Percentiles rank a stretch among this genome's conserved stretches.
Conservation (phyloP, 2,329 filamentous ascomycete species). For the Cladosporium austrohemisphaericum region DNA sequence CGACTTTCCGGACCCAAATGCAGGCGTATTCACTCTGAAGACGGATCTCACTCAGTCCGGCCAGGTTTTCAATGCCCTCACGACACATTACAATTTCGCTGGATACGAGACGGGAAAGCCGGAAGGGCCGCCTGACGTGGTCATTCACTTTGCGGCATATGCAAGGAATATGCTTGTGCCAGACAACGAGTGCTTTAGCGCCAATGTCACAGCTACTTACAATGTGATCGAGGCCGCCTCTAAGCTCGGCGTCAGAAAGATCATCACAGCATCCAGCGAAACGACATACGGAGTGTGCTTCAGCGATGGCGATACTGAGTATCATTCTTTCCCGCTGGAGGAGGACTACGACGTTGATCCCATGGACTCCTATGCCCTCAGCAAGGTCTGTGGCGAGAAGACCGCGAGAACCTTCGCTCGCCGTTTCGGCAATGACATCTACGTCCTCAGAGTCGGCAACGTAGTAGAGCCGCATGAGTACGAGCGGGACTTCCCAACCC, state of each 20-base stretch:
- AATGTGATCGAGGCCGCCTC: constrained; percentile 62
- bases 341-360: constrained; percentile 59
- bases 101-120: constrained; percentile 45
- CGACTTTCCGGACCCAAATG: constrained; percentile 37
- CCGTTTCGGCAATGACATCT: constrained; percentile 56
- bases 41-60: constrained; percentile 54
- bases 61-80: constrained; percentile 55
- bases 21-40: constrained; percentile 51
- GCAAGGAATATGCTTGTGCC: constrained; percentile 60
- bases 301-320: constrained; percentile 56
- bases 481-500: constrained; percentile 48
- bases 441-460: constrained; percentile 58
- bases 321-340: constrained; percentile 55
- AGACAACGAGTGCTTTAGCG: constrained; percentile 56
- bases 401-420: constrained; percentile 55
- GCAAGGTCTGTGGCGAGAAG: constrained; percentile 57
- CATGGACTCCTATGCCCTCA: constrained; percentile 60
- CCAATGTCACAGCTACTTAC: constrained; percentile 55
- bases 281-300: constrained; percentile 62
- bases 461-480: constrained; percentile 62
- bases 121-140: constrained; percentile 52
- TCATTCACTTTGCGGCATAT: constrained; percentile 60
- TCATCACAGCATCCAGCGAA: constrained; percentile 58
- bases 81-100: constrained; percentile 53
- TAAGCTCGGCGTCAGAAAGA: constrained; percentile 59